Evolutionary conservation across 2,329 filamentous ascomycete genomes (phyloP), one percentile per base, ranked within the genome.

Genomic region (Fusarium sp.): DNA sequence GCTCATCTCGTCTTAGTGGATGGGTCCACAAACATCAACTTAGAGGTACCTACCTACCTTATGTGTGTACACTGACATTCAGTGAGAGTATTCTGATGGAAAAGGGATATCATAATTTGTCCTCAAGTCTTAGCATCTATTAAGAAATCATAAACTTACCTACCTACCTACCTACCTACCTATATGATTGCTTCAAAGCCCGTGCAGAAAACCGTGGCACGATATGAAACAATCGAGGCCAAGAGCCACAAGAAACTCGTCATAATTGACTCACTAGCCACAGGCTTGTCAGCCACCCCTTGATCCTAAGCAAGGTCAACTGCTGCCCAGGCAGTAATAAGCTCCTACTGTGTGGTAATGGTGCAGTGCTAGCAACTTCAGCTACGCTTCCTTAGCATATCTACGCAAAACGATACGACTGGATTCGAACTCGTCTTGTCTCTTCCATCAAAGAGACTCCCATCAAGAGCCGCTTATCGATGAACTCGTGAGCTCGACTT

Each of bases 241-340:
- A 11, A 23, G 42, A 63, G 66, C 66, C 66, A 69, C 66, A 53
- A 21, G n/a, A 26, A 26, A 37, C 20, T 69, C 66, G 66, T 69
- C 66, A 69, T 69, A 29, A 31, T 35, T 33, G 15, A 37, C 29
- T 26, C 18, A 44, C 67, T 15, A 48, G 57, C 57, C 63, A 57
- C 49, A 42, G 16, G 23, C 23, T 38, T n/a, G 57, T 18, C 29
- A 66, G 61, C 67, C 61, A 62, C 57, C n/a, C 24, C 50, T 41
- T 47, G 37, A 57, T 56, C 52, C 69, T 39, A 61, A 55, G 49
- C 48, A 61, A 55, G 56, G 53, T 48, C 66, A 65, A 54, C 61
- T 49, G 47, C 42, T 55, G 58, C 49, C 65, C 63, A 67, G n/a
- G n/a, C n/a, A n/a, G 63, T 52, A 67, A 57, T 59, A 66, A 69